Percentiles rank a stretch among this genome's conserved stretches.
Evolutionary conservation across 2,329 filamentous ascomycete genomes (phyloP).

Genomic region (Fusarium sp.): DNA sequence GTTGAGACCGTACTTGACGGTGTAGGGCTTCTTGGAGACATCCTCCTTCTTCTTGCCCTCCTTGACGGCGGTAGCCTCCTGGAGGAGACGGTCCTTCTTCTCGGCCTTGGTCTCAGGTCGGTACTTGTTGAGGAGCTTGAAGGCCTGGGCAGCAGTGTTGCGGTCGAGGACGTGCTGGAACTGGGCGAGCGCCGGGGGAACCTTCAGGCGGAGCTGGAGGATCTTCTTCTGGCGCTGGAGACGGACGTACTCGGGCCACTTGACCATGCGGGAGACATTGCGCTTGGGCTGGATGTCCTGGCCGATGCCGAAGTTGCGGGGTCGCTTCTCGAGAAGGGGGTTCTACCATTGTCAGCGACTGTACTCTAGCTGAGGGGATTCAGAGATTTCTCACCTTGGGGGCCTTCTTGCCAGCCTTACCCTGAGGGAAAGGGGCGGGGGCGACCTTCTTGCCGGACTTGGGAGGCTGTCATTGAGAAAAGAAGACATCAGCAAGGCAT

Average conservation of each 20-base stretch:
- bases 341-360: slow-evolving; percentile 72
- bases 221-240: slow-evolving; percentile 96
- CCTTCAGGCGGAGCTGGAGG: slow-evolving; percentile 98
- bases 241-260: slow-evolving; percentile 99
- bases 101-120: slow-evolving; percentile 98
- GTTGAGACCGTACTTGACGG: slow-evolving; percentile 99
- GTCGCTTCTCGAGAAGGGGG: slow-evolving; percentile 98
- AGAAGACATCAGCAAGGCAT: slow-evolving; percentile 96
- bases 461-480: slow-evolving; percentile 99
- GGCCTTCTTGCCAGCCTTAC: slow-evolving; percentile 95
- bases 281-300: slow-evolving; percentile 98
- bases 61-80: slow-evolving; percentile 97
- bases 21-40: slow-evolving; percentile 99
- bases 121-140: slow-evolving; percentile 99
- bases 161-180: slow-evolving; percentile 98
- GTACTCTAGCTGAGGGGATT: background rate
- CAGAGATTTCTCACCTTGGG: slow-evolving; percentile 82
- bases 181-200: slow-evolving; percentile 96
- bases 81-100: slow-evolving; percentile 99
- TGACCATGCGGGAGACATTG: slow-evolving; percentile 98
- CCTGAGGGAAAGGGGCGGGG: slow-evolving; percentile 94
- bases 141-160: slow-evolving; percentile 95
- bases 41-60: slow-evolving; percentile 99
- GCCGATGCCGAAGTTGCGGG: slow-evolving; percentile 98
- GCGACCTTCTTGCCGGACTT: slow-evolving; percentile 99